These are phyloP conservation scores for Crepidotus variabilis DNA, from an alignment of 768 basidiomycete species.

Conservation along the genomic window DNA sequence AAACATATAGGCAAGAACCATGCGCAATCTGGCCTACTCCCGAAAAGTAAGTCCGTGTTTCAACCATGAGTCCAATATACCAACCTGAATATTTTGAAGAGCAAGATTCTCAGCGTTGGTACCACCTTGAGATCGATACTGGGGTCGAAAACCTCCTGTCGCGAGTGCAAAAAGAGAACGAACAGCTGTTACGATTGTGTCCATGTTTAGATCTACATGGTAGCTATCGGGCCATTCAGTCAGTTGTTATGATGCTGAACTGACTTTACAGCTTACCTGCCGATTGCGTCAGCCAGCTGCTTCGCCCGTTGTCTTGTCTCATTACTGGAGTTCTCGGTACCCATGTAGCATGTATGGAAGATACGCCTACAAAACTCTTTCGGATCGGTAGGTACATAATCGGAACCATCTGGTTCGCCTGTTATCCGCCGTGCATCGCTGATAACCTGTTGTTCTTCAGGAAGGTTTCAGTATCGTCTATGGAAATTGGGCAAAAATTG, in stretches of 20 bases:
- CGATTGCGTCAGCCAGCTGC: constrained; percentile 82
- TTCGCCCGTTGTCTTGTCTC: constrained; percentile 89
- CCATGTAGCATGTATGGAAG: constrained; percentile 99
- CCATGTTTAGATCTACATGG: constrained; percentile 96
- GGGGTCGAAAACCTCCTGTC: constrained; percentile 49
- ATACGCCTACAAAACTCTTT: constrained; percentile 82
- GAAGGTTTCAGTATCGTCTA: not conserved
- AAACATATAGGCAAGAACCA: constrained; percentile 94
- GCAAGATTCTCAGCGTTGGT: constrained; percentile 88
- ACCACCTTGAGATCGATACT: constrained; percentile 87
- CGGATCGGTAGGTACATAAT: constrained; percentile 83
- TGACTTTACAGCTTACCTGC: constrained; percentile 52
- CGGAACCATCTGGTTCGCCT: constrained; percentile 78
- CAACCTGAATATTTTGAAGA: constrained; percentile 92
- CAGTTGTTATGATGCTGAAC: not conserved
- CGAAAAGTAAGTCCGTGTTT: not conserved
- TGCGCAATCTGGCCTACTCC: constrained; percentile 78
- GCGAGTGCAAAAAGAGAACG: constrained; percentile 80
- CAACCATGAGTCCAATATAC: constrained; percentile 2
- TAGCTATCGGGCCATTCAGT: constrained; percentile 49
- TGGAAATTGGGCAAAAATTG: not conserved
- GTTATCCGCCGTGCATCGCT: constrained; percentile 85
- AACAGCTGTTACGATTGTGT: constrained; percentile 81
- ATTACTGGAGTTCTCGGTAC: constrained; percentile 88
- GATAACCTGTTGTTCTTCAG: constrained; percentile 80